Conservation (phyloP, 371 early-diverging fungal genomes). For the Rhizopus delemar region DNA sequence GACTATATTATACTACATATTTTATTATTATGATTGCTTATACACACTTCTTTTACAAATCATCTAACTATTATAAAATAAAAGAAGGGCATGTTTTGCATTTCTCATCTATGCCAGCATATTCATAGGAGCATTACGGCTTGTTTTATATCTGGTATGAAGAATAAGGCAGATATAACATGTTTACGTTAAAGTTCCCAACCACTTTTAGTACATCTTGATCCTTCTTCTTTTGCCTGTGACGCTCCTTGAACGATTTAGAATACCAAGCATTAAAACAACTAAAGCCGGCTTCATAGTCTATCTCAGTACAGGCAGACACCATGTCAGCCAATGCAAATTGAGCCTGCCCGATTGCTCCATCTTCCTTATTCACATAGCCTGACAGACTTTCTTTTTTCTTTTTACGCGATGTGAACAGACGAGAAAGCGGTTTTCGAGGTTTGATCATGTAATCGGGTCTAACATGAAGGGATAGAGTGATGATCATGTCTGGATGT, state of each 20-base stretch:
- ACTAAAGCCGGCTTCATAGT: conserved; percentile 42
- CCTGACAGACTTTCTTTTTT: conserved; percentile 30
- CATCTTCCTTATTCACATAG: conserved; percentile 48
- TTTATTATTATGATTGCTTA: too few relatives aligned
- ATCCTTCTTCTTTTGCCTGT: conserved; percentile 24
- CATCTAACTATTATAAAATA: too few relatives aligned
- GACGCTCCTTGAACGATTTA: conserved; percentile 29
- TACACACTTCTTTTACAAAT: too few relatives aligned
- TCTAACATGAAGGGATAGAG: conserved; percentile 41
- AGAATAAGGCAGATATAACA: conserved; percentile 35
- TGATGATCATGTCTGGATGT: conserved; percentile 38
- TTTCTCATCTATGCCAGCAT: too few relatives aligned
- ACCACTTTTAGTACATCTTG: conserved; percentile 37
- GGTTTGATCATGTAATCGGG: conserved; percentile 43
- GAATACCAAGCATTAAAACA: conserved; percentile 52
- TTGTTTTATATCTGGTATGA: conserved; percentile 16
- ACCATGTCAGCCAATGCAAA: conserved; percentile 47
- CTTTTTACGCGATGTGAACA: conserved; percentile 37
- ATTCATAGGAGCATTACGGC: too few relatives aligned
- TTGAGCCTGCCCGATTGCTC: conserved; percentile 45
- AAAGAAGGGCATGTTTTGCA: too few relatives aligned
- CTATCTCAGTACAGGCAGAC: conserved; percentile 36
- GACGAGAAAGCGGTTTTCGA: conserved; percentile 33
- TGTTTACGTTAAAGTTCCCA: conserved; percentile 39
- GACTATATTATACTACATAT: too few relatives aligned